Base-by-base conservation (phyloP, 2,329 filamentous ascomycete genomes). In the Fusarium sp. region DNA sequence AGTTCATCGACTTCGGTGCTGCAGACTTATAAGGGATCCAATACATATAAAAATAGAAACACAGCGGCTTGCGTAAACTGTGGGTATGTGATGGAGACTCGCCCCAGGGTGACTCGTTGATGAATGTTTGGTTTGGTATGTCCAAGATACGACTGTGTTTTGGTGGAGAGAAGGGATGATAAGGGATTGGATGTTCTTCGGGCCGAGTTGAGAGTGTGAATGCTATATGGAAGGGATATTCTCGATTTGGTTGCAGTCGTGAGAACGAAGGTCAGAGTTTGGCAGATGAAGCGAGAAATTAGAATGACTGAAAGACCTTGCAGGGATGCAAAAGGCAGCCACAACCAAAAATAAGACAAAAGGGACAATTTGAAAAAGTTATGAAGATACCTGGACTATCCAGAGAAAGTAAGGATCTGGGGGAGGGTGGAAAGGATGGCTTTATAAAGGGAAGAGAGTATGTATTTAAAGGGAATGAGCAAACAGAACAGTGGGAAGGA, bases 1-100 rank as follows among this genome's bases (percentile, higher is more conserved):
- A 36, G 20, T 37, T 42, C 37, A 29, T 31, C 25, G 14, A 21
- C 8, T 41, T 15, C 33, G 37, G 29, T 18, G 31, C 52, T 20
- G 21, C 35, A 25, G 31, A 48, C 35, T 62, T 74, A 67, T 68
- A 74, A 31, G 21, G 31, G 23, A 42, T 29, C 29, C 31, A 43
- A 42, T 25, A 70, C 72, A 41, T 69, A 72, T 69, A 37, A 58
- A 50, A 69, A 67, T 62, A 63, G 46, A 52, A 69, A 62, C 55
- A 59, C 31, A 49, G 18, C 21, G 37, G 67, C 68, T 74, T 74
- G 72, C 70, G 72, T 73, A 71, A 67, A 67, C 42, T 65, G 67
- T 73, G 72, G 71, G 37, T 69, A 68, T 58, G 27, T 20, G 39
- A 70, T 70, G 59, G 66, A 62, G 64, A 69, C 64, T 61, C 61